Conservation (phyloP, 148 eudicot genomes). For the Camellia japonica region DNA sequence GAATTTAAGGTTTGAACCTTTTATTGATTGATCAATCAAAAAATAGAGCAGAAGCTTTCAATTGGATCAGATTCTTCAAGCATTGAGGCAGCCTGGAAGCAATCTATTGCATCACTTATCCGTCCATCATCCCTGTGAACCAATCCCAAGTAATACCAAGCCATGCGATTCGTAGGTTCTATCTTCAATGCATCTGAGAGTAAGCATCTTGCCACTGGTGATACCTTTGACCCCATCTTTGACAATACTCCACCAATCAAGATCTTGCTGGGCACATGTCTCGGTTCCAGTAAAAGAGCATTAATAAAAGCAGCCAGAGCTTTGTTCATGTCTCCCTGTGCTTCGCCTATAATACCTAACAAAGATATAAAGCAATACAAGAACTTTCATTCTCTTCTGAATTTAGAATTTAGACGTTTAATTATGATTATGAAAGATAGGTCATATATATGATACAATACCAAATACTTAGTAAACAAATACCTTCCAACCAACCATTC, state of each 20-base stretch:
- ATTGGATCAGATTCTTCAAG: conserved; percentile 95
- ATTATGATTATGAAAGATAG: background rate
- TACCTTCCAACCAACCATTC: background rate
- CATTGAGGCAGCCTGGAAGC: conserved; percentile 98
- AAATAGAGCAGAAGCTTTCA: conserved; percentile 73
- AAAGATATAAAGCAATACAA: conserved; percentile 10
- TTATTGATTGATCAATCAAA: conserved; percentile 15
- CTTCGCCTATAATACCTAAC: conserved; percentile 69
- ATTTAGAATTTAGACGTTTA: too few relatives aligned
- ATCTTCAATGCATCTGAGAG: conserved; percentile 85
- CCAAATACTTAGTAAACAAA: background rate
- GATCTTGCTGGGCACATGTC: conserved; percentile 80
- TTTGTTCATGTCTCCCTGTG: conserved; percentile 54
- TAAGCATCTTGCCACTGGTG: conserved; percentile 74
- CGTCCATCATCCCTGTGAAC: conserved; percentile 87
- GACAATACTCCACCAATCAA: conserved; percentile 56
- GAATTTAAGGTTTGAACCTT: conserved; percentile 13
- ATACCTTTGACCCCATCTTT: conserved; percentile 63
- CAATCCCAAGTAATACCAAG: conserved; percentile 89
- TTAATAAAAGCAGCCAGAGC: conserved; percentile 69
- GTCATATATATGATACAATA: background rate
- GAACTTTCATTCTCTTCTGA: background rate
- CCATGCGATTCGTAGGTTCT: conserved; percentile 83
- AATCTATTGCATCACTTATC: conserved; percentile 77
- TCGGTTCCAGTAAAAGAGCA: conserved; percentile 66